Evolutionary conservation across 345 rosid species (phyloP), one percentile per base, ranked within the genome.

Genomic region (Brassica nigra): DNA sequence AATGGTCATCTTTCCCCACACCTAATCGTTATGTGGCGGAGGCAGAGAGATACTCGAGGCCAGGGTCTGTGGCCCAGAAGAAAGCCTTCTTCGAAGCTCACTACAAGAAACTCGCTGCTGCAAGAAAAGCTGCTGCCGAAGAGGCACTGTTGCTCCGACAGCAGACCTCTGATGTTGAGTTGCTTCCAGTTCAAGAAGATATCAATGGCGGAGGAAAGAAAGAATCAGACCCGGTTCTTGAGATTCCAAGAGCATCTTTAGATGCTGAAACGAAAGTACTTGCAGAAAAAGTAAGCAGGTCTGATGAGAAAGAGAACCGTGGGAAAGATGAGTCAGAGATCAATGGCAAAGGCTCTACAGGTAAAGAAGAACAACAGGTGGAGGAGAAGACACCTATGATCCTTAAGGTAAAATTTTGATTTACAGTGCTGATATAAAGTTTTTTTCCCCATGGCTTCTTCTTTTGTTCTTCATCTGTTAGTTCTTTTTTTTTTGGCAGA

Each of bases 81-180:
- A 90, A 89, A 84, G 95, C 97, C 33, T 92, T 86, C 86, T 90
- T 92, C 80, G 97, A 90, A 86, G 97, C 90, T 78, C 95, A 92
- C 80, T 90, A 90, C 87, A 92, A 83, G 90, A 76, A 86, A 75
- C 86, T 91, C 57, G 97, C 95, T 11, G 97, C 90, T 49, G 97
- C 90, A 14, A 83, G 86, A 83, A 92, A 92, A 81, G 93, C 92
- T 23, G 92, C 92, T 6, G 84, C 75, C 0, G 83, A 80, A 58
- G 84, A 70, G 27, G 95, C 97, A 34, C 66, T 89, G 79, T 86
- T 88, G 11, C 92, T 89, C 79, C 90, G 91, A 84, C 87, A 86
- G 29, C 55, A 81, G 8, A 52, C 39, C 74, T 67, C 37, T 76
- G 78, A 63, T 14, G 14, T 8, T 9, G 55, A 39, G 82, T 59